These are phyloP conservation scores for Cryptosporidium xiaoi DNA, from an alignment of 169 alveolate species.

Conservation along the genomic window DNA sequence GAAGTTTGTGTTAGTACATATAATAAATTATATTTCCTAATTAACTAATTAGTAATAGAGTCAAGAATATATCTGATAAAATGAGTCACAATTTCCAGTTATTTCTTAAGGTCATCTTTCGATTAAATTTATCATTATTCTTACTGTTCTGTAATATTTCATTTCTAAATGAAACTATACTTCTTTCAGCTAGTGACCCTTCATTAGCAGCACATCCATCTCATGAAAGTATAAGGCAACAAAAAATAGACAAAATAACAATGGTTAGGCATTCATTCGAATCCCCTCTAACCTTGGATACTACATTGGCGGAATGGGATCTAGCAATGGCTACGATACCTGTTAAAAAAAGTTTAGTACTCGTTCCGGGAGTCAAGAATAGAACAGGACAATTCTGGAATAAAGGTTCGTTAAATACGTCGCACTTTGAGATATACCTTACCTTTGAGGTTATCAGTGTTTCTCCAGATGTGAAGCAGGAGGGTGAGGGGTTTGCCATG, in stretches of 20 bases:
- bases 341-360: slow-evolving; percentile 75
- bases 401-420: slow-evolving; percentile 76
- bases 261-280: slow-evolving; percentile 73
- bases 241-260: slow-evolving; percentile 43
- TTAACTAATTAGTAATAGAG: too few species aligned
- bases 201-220: slow-evolving; percentile 72
- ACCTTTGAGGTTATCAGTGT: slow-evolving; percentile 77
- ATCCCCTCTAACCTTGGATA: slow-evolving; percentile 65
- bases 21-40: too few species aligned
- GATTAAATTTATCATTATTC: too few species aligned
- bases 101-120: too few species aligned
- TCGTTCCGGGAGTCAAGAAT: slow-evolving; percentile 78
- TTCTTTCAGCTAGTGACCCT: background rate
- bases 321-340: slow-evolving; percentile 81
- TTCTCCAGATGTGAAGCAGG: slow-evolving; percentile 14
- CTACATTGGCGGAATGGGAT: slow-evolving; percentile 77
- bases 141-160: too few species aligned
- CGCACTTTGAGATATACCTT: slow-evolving; percentile 77
- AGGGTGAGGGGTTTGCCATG: slow-evolving; percentile 80
- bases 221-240: slow-evolving; percentile 65
- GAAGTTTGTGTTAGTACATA: too few species aligned
- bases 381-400: slow-evolving; percentile 82
- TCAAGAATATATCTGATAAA: too few species aligned
- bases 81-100: too few species aligned
- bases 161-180: background rate